phyloP scores from a whole-genome alignment of 768 basidiomycete species.

The Amanita polypyramis region DNA sequence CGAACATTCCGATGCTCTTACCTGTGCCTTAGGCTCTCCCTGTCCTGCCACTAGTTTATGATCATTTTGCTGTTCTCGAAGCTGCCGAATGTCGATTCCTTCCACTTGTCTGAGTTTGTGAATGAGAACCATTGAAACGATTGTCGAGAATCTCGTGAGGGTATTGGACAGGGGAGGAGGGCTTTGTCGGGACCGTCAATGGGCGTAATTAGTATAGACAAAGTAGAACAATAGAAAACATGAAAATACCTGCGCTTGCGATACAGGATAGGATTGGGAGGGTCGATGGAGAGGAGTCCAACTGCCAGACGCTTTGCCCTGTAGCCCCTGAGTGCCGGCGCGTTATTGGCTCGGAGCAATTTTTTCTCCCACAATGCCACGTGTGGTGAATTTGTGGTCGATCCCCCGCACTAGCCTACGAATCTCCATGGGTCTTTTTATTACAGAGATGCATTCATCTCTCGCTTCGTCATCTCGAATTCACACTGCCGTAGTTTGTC shows the following conservation, averaged over 20 bases:
- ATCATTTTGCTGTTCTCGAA: background rate
- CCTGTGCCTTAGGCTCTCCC: background rate
- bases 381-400: slow-evolving; percentile 8
- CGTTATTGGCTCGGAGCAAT: slow-evolving; percentile 14
- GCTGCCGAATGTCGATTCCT: slow-evolving; percentile 9
- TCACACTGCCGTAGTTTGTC: background rate
- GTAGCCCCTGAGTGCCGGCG: slow-evolving; percentile 17
- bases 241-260: background rate
- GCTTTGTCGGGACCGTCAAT: background rate
- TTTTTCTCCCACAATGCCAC: slow-evolving; percentile 16
- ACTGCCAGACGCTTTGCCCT: slow-evolving; percentile 1
- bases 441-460: background rate
- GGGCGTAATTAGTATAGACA: background rate
- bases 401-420: background rate
- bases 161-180: slow-evolving; percentile 12
- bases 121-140: slow-evolving; percentile 13
- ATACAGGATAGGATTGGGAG: background rate
- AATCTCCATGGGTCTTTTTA: background rate
- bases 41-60: background rate
- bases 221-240: background rate
- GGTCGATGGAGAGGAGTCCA: slow-evolving; percentile 10
- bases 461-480: background rate
- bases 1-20: slow-evolving; percentile 1
- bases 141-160: background rate
- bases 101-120: slow-evolving; percentile 15